These are phyloP conservation scores for Saccharata proteae DNA, from an alignment of 2,329 filamentous ascomycete genomes.

Conservation along the genomic window DNA sequence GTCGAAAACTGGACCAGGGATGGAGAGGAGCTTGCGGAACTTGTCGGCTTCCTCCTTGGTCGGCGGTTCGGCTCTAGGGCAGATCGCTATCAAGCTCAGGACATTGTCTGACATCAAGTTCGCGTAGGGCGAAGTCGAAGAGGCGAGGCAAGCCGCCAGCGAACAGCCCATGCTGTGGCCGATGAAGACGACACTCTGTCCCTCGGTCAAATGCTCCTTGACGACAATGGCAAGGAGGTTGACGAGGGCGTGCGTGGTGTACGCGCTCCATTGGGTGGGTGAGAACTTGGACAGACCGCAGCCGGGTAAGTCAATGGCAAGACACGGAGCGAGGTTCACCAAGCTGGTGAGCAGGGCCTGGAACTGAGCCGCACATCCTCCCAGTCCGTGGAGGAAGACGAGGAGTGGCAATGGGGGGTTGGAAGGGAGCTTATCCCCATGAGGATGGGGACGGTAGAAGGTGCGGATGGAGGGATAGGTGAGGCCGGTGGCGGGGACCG, in stretches of 20 bases:
- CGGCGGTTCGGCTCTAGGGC: conserved; percentile 58
- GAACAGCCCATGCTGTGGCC: conserved; percentile 87
- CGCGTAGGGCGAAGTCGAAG: conserved; percentile 40
- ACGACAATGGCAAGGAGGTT: conserved; percentile 67
- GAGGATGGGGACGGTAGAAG: conserved; percentile 72
- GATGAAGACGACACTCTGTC: conserved; percentile 66
- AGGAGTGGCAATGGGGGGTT: conserved; percentile 69
- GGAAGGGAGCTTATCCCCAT: conserved; percentile 67
- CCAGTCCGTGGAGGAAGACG: conserved; percentile 85
- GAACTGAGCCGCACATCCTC: conserved; percentile 87
- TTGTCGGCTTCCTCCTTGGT: conserved; percentile 38
- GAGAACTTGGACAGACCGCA: conserved; percentile 71
- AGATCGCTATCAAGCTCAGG: conserved; percentile 69
- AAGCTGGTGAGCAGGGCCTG: conserved; percentile 69
- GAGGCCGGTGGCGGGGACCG: conserved; percentile 49
- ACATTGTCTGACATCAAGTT: conserved; percentile 50
- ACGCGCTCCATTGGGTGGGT: conserved; percentile 62
- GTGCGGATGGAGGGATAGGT: conserved; percentile 68
- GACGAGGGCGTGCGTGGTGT: conserved; percentile 61
- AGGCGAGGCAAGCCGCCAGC: conserved; percentile 60
- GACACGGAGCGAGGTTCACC: conserved; percentile 68
- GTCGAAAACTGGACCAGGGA: conserved; percentile 64
- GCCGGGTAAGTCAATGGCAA: conserved; percentile 82
- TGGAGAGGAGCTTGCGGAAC: conserved; percentile 48
- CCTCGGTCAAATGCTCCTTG: conserved; percentile 50